A percentile compares a stretch with the other conserved stretches of the same genome.
Conservation (phyloP, 371 early-diverging fungal species). For the Caulochytrium protostelioides region DNA sequence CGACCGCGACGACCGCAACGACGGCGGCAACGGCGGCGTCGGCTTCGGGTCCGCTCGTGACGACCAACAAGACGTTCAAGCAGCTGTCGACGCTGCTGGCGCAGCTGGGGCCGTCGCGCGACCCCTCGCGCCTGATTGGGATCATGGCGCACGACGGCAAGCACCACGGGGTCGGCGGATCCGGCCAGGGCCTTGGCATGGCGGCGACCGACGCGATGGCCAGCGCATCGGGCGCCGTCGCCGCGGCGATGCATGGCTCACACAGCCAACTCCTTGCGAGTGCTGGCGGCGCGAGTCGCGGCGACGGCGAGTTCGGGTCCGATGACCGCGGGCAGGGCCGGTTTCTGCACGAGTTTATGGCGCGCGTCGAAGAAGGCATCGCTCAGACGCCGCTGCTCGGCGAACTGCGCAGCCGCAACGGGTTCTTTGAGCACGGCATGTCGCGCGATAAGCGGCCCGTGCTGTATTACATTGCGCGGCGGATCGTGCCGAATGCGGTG, state of each 20-base stretch:
- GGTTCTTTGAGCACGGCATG: conserved; percentile 53
- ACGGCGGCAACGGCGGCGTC: not conserved
- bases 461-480: conserved; percentile 59
- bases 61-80: not conserved
- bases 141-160: too few relatives aligned
- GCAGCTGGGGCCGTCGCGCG: conserved; percentile 60
- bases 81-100: conserved; percentile 59
- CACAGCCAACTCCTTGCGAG: too few relatives aligned
- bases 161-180: too few relatives aligned
- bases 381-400: conserved; percentile 9
- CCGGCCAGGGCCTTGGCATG: too few relatives aligned
- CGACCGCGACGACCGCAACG: too few relatives aligned
- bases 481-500: conserved; percentile 45
- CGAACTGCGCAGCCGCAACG: conserved; percentile 30
- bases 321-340: too few relatives aligned
- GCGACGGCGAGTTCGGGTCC: too few relatives aligned
- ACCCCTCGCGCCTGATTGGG: conserved; percentile 18
- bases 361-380: conserved; percentile 42
- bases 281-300: conserved; percentile 24
- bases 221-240: too few relatives aligned
- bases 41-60: not conserved
- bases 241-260: too few relatives aligned
- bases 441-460: conserved; percentile 48
- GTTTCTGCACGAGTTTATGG: conserved; percentile 61
- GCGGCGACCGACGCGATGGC: too few relatives aligned